phyloP scores from a whole-genome alignment of 495 filamentous ascomycete species.

The Xylaria curta region DNA sequence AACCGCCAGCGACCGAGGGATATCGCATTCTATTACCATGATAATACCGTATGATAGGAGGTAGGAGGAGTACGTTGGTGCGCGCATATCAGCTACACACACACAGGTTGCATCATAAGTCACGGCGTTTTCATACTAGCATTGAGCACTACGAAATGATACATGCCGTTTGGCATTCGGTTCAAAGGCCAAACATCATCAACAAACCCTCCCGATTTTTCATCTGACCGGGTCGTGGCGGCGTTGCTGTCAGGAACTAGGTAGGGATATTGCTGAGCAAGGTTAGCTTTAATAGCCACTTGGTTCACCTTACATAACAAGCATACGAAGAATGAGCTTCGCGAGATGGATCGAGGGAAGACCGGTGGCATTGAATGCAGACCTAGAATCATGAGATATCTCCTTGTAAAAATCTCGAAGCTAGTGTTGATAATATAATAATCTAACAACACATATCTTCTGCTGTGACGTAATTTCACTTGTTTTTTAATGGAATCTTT shows the following conservation, averaged over 20 bases:
- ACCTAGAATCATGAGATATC: background rate
- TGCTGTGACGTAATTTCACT: background rate
- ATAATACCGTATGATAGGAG: conserved; percentile 73
- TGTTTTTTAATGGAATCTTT: background rate
- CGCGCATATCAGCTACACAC: conserved; percentile 5
- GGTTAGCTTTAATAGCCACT: background rate
- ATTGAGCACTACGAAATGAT: background rate
- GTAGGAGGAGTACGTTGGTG: background rate
- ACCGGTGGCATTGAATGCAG: background rate
- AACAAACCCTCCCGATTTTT: background rate
- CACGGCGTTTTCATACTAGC: background rate
- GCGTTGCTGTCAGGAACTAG: background rate
- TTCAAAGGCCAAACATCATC: background rate
- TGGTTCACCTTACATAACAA: background rate
- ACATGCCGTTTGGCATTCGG: background rate
- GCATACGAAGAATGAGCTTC: background rate
- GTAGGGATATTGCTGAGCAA: background rate
- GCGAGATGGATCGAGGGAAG: background rate
- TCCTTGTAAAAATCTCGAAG: background rate
- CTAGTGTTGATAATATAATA: conserved; percentile 13
- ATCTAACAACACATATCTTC: conserved; percentile 16
- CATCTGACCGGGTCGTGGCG: background rate
- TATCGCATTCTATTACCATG: conserved; percentile 88
- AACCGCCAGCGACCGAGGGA: conserved; percentile 81
- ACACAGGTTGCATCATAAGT: background rate